Evolutionary conservation across 345 rosid species (phyloP).

Genomic region (Erodium maritimum): DNA sequence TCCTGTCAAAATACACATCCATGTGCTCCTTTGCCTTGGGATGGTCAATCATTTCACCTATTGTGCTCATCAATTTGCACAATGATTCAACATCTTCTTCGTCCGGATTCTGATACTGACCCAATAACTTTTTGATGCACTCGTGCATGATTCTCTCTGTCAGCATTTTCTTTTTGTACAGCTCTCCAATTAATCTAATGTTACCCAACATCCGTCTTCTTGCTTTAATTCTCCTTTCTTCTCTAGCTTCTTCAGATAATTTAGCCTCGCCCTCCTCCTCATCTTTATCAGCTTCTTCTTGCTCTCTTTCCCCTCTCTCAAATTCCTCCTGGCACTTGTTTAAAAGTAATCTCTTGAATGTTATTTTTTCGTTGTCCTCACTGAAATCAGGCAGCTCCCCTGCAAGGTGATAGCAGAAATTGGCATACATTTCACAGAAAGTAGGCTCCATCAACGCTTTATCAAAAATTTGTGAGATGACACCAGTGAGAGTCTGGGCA

Average conservation of each 20-base stretch:
- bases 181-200: conserved; percentile 92
- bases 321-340: background rate
- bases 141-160: conserved; percentile 91
- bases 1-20: conserved; percentile 71
- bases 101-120: conserved; percentile 62
- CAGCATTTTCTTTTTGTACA: conserved; percentile 85
- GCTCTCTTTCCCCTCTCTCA: conserved; percentile 70
- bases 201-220: conserved; percentile 92
- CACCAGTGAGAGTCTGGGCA: conserved; percentile 40
- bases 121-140: conserved; percentile 67
- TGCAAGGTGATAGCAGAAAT: conserved; percentile 3
- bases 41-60: conserved; percentile 86
- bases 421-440: conserved; percentile 10
- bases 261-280: conserved; percentile 32
- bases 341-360: background rate
- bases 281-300: conserved; percentile 24
- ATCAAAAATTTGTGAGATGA: conserved; percentile 1
- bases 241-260: conserved; percentile 70
- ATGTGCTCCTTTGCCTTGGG: conserved; percentile 47
- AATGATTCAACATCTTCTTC: conserved; percentile 92
- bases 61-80: conserved; percentile 89
- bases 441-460: conserved; percentile 9
- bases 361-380: conserved; percentile 2
- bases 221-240: conserved; percentile 72
- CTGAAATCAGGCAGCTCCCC: conserved; percentile 2